phyloP scores from a whole-genome alignment of 345 rosid genomes.

The Citrus medica region DNA sequence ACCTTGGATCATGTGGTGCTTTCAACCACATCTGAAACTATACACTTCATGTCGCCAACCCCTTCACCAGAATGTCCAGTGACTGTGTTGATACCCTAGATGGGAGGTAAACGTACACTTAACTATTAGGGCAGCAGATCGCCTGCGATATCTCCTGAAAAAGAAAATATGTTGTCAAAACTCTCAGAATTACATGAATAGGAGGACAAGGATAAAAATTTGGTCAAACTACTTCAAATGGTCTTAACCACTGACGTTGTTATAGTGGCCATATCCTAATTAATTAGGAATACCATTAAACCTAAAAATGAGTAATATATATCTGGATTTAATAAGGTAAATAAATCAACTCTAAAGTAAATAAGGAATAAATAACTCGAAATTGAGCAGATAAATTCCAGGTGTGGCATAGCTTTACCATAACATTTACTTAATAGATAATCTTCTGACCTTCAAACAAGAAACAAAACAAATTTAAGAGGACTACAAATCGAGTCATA shows the following conservation, averaged over 20 bases:
- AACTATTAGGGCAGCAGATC: constrained; percentile 13
- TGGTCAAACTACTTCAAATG: not conserved
- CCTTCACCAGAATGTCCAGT: not conserved
- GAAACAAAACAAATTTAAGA: not conserved
- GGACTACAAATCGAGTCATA: not conserved
- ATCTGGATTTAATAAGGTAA: not conserved
- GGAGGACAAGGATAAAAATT: not conserved
- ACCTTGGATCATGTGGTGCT: not conserved
- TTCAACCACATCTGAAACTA: not conserved
- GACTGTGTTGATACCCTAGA: not conserved
- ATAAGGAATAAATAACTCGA: not conserved
- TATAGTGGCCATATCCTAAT: not conserved
- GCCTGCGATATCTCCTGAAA: constrained; percentile 27
- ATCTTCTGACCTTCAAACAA: not conserved
- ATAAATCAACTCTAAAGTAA: not conserved
- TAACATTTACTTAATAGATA: not conserved
- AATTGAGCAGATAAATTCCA: not conserved
- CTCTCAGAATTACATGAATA: not conserved
- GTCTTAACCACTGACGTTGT: not conserved
- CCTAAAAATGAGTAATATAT: too few species aligned
- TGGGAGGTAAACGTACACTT: not conserved
- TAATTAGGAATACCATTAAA: too few species aligned
- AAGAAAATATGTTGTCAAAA: not conserved
- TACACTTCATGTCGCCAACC: not conserved
- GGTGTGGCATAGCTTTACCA: not conserved